These are phyloP conservation scores for Candida tetrigidarum DNA, from an alignment of 1,139 yeast species.

Conservation along the genomic window DNA sequence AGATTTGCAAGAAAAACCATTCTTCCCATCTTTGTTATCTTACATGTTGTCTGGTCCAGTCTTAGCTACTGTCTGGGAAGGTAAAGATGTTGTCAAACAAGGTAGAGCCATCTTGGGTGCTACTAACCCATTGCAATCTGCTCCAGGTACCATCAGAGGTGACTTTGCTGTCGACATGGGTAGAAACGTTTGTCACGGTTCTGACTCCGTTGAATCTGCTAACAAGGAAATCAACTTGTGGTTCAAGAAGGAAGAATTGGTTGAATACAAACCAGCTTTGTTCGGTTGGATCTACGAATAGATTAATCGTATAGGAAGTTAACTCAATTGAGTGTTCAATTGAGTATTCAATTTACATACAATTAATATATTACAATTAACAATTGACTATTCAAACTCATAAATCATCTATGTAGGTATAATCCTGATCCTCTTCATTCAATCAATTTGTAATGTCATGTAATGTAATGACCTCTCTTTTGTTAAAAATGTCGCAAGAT, in stretches of 20 bases:
- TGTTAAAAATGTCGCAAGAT: background rate
- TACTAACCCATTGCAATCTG: slow-evolving; percentile 96
- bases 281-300: slow-evolving; percentile 95
- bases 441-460: slow-evolving; percentile 9
- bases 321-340: background rate
- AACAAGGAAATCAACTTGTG: slow-evolving; percentile 94
- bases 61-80: slow-evolving; percentile 99
- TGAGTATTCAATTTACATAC: no score
- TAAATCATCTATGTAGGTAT: no score
- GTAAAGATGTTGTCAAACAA: slow-evolving; percentile 98
- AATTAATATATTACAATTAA: no score
- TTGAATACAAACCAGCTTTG: slow-evolving; percentile 86
- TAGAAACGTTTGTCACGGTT: slow-evolving; percentile 99
- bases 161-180: slow-evolving; percentile 97
- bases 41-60: slow-evolving; percentile 99
- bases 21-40: slow-evolving; percentile 93
- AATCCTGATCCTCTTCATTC: no score
- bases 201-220: slow-evolving; percentile 99
- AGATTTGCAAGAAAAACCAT: slow-evolving; percentile 95
- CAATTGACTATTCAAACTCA: no score
- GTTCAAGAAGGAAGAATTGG: slow-evolving; percentile 98
- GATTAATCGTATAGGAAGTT: no score
- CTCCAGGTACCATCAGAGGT: slow-evolving; percentile 99
- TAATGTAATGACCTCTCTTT: background rate
- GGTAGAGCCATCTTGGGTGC: slow-evolving; percentile 99